Percentiles rank a stretch among this genome's conserved stretches.
Conservation (phyloP, 192 early-diverging fungal species). For the Coemansia sp. region DNA sequence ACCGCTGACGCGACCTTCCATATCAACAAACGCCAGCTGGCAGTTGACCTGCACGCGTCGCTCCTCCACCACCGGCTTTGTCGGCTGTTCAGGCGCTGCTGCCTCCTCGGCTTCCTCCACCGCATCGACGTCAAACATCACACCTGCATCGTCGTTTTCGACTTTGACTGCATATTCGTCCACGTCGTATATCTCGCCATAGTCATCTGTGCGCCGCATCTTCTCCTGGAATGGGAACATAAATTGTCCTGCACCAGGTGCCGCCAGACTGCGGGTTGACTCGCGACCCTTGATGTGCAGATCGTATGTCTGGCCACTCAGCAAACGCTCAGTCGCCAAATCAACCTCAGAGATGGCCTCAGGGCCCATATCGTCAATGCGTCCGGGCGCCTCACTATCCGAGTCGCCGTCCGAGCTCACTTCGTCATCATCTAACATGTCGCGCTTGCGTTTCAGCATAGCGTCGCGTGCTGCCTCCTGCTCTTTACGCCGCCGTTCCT, state of each 20-base stretch:
- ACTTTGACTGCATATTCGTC: slow-evolving; percentile 54
- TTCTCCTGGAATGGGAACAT: slow-evolving; percentile 88
- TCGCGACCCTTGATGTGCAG: slow-evolving; percentile 80
- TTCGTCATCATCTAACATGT: slow-evolving; percentile 80
- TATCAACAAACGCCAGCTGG: slow-evolving; percentile 79
- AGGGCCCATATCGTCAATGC: slow-evolving; percentile 57
- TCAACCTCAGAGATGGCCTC: slow-evolving; percentile 48
- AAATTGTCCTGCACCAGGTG: slow-evolving; percentile 75
- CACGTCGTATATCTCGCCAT: slow-evolving; percentile 79
- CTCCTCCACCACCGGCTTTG: slow-evolving; percentile 71
- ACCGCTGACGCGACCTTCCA: slow-evolving; percentile 90
- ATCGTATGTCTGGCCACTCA: slow-evolving; percentile 66
- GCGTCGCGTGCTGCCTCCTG: slow-evolving; percentile 75
- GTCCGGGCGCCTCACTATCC: slow-evolving; percentile 39
- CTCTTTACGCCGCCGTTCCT: slow-evolving; percentile 65
- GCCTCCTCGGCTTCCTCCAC: slow-evolving; percentile 29
- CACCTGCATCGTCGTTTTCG: slow-evolving; percentile 36
- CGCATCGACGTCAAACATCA: slow-evolving; percentile 17
- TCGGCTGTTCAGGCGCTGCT: slow-evolving; percentile 54
- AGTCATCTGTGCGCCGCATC: slow-evolving; percentile 86
- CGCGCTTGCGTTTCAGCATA: slow-evolving; percentile 61
- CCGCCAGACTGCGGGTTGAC: slow-evolving; percentile 70
- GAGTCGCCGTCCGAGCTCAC: slow-evolving; percentile 41
- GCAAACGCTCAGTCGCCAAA: slow-evolving; percentile 53
- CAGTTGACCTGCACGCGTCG: slow-evolving; percentile 67